Percentiles rank a stretch among this genome's conserved stretches.
These are phyloP conservation scores for Hymenochaete sp. DNA, from an alignment of 1,284 basidiomycete species.

Conservation along the genomic window DNA sequence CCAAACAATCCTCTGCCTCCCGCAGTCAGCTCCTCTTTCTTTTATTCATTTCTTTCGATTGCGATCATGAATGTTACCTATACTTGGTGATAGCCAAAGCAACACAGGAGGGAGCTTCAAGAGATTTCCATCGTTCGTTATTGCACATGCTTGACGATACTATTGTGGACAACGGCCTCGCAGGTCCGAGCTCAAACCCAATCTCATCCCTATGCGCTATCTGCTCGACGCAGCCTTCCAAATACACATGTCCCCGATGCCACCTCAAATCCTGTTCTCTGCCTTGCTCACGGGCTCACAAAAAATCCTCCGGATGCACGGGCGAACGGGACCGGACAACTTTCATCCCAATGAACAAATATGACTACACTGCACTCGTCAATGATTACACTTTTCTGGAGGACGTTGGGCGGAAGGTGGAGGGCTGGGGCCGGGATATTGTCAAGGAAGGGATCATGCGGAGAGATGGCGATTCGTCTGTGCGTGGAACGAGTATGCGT, in stretches of 20 bases:
- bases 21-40: too few species aligned
- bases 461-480: slow-evolving; percentile 22
- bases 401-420: slow-evolving; percentile 62
- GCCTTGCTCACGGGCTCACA: slow-evolving; percentile 65
- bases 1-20: too few species aligned
- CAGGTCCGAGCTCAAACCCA: slow-evolving; percentile 6
- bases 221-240: slow-evolving; percentile 39
- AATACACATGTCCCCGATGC: slow-evolving; percentile 82
- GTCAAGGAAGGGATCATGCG: slow-evolving; percentile 36
- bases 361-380: slow-evolving; percentile 76
- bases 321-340: slow-evolving; percentile 67
- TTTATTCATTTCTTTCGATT: too few species aligned
- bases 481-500: slow-evolving; percentile 20
- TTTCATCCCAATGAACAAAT: slow-evolving; percentile 73
- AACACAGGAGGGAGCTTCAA: too few species aligned
- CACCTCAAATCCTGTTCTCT: slow-evolving; percentile 62
- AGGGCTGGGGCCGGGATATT: slow-evolving; percentile 66
- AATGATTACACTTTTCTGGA: slow-evolving; percentile 81
- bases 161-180: too few species aligned
- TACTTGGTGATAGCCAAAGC: too few species aligned
- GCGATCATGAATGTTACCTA: too few species aligned
- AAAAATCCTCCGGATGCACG: slow-evolving; percentile 52
- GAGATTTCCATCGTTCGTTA: too few species aligned
- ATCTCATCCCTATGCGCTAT: slow-evolving; percentile 36
- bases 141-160: too few species aligned